Base-by-base conservation (phyloP, 164 flowering plant genomes). In the Cinnamomum micranthum region DNA sequence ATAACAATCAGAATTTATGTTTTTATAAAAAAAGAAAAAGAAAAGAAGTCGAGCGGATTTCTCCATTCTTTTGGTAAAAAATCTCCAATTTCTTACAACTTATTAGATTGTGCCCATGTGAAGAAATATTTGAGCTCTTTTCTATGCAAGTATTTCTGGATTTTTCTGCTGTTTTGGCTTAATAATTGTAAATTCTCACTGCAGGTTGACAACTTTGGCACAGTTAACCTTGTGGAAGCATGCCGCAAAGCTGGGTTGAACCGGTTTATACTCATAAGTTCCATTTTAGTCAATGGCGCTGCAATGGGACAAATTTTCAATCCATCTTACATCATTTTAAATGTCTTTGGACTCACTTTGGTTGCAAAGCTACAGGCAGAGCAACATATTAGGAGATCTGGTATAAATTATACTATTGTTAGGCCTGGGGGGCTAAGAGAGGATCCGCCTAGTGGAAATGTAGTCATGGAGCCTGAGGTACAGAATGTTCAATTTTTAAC, bases 361-460 rank as follows among this genome's bases (percentile, higher is more conserved):
- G 74, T 93, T 15, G 99, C 99, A 22, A 95, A 95, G 88, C 93
- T 95, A 76, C 97, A 95, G 75, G 99, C 99, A 70, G 99, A 95
- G 82, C 78, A 90, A 47, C 77, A 90, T 71, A 90, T 93, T 68
- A 85, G 96, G 74, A 91, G 81, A 83, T 93, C 96, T 31, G 99
- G 99, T 35, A 93, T 95, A 76, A 87, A 95, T 81, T 95, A 91
- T 81, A 93, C 99, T 1, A 93, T 95, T n/a, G 69, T 95, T 75
- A 88, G 99, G 86, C 99, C 99, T 69, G 97, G 99, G 60, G 99
- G 96, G n/a, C 82, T 95, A 76, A 86, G 76, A 82, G 92, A 93
- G 78, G 98, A 95, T 19, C 96, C 96, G 0, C 99, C 97, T 0
- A 78, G 79, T 14, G 99, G 97, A 71, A 93, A 93, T 68, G 78